Conservation (phyloP, 116 monocot species). For the Iris pallida region DNA sequence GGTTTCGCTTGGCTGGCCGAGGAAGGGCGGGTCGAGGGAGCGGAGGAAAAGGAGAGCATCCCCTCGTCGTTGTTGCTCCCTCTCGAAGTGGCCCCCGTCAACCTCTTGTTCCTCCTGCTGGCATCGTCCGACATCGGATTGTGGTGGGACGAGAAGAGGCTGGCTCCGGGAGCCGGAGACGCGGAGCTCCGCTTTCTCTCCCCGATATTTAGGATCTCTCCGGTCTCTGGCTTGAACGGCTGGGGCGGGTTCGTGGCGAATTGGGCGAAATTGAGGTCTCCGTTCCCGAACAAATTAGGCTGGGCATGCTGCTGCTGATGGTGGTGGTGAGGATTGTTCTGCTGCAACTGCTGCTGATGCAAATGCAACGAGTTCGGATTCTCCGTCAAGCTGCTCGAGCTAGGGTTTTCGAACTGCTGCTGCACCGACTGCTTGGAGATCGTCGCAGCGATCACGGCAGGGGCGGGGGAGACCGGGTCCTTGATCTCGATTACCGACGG, state of each 20-base stretch:
- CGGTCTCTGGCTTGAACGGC: constrained; percentile 26
- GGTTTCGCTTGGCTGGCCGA: constrained; percentile 2
- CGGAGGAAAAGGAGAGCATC: constrained; percentile 43
- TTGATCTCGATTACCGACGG: constrained; percentile 37
- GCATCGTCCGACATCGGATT: not conserved
- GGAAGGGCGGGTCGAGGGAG: constrained; percentile 8
- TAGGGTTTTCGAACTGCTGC: constrained; percentile 3
- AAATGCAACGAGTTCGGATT: constrained; percentile 1
- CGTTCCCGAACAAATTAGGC: too few species aligned
- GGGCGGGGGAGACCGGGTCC: constrained; percentile 26
- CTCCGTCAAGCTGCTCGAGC: constrained; percentile 9
- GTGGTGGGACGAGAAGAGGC: constrained; percentile 10
- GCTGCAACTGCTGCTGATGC: not conserved
- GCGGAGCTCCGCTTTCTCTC: constrained; percentile 21
- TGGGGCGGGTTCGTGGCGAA: constrained; percentile 7
- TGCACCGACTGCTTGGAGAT: too few species aligned
- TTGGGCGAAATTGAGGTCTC: constrained; percentile 29
- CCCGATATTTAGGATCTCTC: constrained; percentile 27
- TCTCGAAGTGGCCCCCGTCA: constrained; percentile 27
- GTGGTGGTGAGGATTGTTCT: too few species aligned
- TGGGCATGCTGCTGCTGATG: not conserved
- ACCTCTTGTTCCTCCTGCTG: constrained; percentile 20
- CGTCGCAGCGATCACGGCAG: too few species aligned
- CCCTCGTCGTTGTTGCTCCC: constrained; percentile 33
- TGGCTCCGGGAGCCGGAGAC: constrained; percentile 5